Evolutionary conservation across 257 asterid genomes (phyloP).

Genomic region (Cruciata laevipes): DNA sequence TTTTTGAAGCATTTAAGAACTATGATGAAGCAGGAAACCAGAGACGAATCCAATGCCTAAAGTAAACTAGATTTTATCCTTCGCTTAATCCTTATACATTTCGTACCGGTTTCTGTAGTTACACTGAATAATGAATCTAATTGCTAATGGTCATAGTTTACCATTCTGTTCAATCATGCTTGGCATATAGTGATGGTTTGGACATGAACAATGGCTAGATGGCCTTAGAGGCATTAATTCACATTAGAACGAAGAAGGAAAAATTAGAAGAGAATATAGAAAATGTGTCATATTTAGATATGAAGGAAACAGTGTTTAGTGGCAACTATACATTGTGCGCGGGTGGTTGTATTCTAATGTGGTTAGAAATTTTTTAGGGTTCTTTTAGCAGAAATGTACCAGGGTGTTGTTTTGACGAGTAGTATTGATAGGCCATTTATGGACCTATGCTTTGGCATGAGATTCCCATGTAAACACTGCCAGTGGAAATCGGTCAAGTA

Average conservation of each 20-base stretch:
- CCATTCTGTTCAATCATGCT: neutral
- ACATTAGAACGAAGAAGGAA: neutral
- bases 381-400: neutral
- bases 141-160: neutral
- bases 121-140: neutral
- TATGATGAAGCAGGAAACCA: constrained; percentile 99
- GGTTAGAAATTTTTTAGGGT: neutral
- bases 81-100: neutral
- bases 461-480: neutral
- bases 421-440: neutral
- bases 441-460: neutral
- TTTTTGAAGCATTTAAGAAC: constrained; percentile 95
- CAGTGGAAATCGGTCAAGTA: neutral
- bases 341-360: neutral
- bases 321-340: neutral
- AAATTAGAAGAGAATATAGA: neutral
- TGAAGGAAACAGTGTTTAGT: neutral
- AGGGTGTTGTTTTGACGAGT: neutral
- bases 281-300: neutral
- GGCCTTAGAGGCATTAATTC: neutral
- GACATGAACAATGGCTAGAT: neutral
- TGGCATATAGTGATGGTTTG: neutral
- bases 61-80: constrained; percentile 37
- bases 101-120: neutral
- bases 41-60: constrained; percentile 90